Conservation (phyloP, 2,329 filamentous ascomycete genomes). For the Bisporella sp. region DNA sequence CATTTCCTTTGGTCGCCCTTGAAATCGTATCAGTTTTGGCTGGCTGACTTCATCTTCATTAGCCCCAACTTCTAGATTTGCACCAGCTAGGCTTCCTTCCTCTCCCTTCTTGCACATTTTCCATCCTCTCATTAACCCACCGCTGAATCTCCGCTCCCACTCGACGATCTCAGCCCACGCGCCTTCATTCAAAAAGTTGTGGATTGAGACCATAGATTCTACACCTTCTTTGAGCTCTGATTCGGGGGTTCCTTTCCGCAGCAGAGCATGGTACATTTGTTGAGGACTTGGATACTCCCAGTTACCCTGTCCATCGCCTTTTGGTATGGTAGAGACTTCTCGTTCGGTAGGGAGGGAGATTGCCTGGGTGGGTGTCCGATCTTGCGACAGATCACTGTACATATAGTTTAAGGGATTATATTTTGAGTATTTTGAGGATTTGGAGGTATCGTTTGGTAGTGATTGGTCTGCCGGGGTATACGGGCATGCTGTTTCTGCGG, state of each 20-base stretch:
- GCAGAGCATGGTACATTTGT: conserved; percentile 98
- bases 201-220: conserved; percentile 93
- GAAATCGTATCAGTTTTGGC: conserved; percentile 78
- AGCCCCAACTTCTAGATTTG: conserved; percentile 39
- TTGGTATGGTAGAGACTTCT: conserved; percentile 86
- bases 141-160: conserved; percentile 82
- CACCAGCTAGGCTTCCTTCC: conserved; percentile 43
- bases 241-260: conserved; percentile 92
- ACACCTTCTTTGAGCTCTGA: conserved; percentile 81
- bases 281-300: conserved; percentile 99
- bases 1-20: conserved; percentile 79
- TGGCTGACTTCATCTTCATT: conserved; percentile 46
- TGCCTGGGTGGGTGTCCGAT: conserved; percentile 65
- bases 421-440: conserved; percentile 51
- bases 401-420: conserved; percentile 89
- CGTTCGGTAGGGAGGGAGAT: conserved; percentile 70
- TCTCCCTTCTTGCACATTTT: conserved; percentile 68
- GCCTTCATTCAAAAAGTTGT: conserved; percentile 97
- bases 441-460: conserved; percentile 12
- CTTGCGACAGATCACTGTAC: conserved; percentile 80
- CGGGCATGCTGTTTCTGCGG: conserved; percentile 26
- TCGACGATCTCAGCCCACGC: conserved; percentile 93
- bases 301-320: conserved; percentile 67
- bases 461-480: conserved; percentile 23
- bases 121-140: conserved; percentile 67